These are phyloP conservation scores for Solanum ossicruentum DNA, from an alignment of 257 asterid genomes.

Conservation along the genomic window DNA sequence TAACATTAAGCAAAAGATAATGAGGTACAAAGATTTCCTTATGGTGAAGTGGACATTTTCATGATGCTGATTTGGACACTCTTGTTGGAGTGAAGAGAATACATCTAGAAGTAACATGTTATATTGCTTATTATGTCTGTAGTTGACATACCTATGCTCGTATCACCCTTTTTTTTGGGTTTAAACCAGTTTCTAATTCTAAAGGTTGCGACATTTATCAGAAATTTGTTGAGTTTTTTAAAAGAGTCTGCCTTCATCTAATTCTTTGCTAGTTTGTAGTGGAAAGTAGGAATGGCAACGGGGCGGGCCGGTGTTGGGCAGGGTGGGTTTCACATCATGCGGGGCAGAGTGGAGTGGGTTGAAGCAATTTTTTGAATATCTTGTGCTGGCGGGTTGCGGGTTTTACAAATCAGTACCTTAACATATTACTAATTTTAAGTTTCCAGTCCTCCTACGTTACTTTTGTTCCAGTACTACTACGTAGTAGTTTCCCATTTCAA, in stretches of 20 bases:
- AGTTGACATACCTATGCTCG: background rate
- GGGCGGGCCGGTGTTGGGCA: no score
- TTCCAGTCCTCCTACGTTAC: no score
- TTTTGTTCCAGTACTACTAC: no score
- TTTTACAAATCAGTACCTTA: no score
- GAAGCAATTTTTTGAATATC: no score
- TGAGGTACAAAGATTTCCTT: background rate
- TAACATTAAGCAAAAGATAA: background rate
- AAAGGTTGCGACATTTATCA: background rate
- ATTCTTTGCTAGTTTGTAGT: background rate
- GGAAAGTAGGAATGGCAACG: background rate
- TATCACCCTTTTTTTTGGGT: background rate
- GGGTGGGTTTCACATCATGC: no score
- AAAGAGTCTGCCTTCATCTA: background rate
- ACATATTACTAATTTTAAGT: no score
- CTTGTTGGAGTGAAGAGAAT: background rate
- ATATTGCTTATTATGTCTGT: background rate
- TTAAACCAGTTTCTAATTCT: background rate
- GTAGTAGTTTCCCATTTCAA: no score
- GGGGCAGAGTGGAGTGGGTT: no score
- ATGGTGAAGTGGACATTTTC: background rate
- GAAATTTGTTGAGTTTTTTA: background rate
- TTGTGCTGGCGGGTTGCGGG: no score
- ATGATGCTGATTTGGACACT: background rate
- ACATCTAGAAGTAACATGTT: background rate